Base-by-base conservation (phyloP, 2,329 filamentous ascomycete species). In the Coniochaeta ligniaria region DNA sequence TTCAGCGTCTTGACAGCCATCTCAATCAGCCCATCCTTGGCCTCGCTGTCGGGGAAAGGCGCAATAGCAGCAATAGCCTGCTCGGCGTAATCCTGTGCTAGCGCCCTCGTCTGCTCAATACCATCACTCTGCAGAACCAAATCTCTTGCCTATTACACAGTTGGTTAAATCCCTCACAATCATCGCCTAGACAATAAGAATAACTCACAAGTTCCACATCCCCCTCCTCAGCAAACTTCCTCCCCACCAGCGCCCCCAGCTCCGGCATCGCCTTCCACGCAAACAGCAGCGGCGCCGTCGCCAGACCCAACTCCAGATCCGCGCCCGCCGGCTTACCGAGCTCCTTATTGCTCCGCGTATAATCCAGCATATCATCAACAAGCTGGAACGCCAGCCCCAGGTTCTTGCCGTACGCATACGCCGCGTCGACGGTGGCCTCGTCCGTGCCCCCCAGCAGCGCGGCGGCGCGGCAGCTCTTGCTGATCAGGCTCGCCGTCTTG, bases 301-400 rank as follows among this genome's bases (percentile, higher is more conserved):
- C 95, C 61, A 99, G 82, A 5, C 95, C 95, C 33, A 99, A 79
- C 75, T 98, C 92, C 63, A 99, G 75, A 75, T 99, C 95, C 33
- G 95, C 95, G 45, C 94, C 95, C 6, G 94, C 91, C 2, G 95
- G 95, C 77, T 99, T 99, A 26, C 95, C 95, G 47, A 99, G 78
- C 72, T 97, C 92, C 62, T 85, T 83, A 47, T 87, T 92, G 60
- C 84, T 92, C 63, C 92, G 85, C 0, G 95, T 98, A 74, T 98
- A 99, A 74, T 99, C 95, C 68, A 99, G 81, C 89, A 99, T 91
- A 72, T 99, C 95, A 72, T 99, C 95, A 17, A 99, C 94, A 11
- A 99, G 83, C 80, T 99, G 95, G 77, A 99, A 99, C 1, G 95
- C 95, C 60, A 99, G 77, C 1, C 95, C 95, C 55, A 99, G 74